Percentiles rank a stretch among this genome's conserved stretches.
Conservation (phyloP, 2,329 filamentous ascomycete species). For the Lachnellula hyalina region DNA sequence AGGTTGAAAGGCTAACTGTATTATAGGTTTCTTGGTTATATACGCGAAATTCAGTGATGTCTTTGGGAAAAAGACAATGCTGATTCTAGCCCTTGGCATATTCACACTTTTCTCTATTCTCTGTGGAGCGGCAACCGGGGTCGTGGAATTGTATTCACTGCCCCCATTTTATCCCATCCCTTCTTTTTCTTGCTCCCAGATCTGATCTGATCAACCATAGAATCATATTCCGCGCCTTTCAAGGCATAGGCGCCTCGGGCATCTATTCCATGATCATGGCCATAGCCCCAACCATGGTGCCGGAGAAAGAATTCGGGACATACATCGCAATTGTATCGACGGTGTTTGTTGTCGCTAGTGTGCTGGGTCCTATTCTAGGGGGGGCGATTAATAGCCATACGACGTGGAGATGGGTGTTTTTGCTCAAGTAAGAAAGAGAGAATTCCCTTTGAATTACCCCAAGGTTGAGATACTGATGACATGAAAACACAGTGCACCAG, state of each 20-base stretch:
- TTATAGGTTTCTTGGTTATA: conserved; percentile 13
- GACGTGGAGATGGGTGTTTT: conserved; percentile 30
- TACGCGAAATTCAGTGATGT: conserved; percentile 18
- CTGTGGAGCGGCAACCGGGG: conserved; percentile 8
- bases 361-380: conserved; percentile 30
- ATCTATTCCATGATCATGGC: conserved; percentile 41
- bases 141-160: conserved; percentile 1
- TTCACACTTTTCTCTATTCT: conserved; percentile 11
- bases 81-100: conserved; percentile 2
- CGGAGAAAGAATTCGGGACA: conserved; percentile 40
- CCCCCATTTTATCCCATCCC: conserved; percentile 23
- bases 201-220: not conserved
- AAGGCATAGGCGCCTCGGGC: conserved; percentile 44
- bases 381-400: conserved; percentile 32
- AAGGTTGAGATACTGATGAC: not conserved
- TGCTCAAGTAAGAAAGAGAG: conserved; percentile 11
- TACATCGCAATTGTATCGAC: conserved; percentile 23
- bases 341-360: conserved; percentile 7
- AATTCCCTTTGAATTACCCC: not conserved
- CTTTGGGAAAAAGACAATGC: conserved; percentile 8
- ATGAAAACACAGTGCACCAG: conserved; percentile 4
- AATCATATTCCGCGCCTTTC: conserved; percentile 16
- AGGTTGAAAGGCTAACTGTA: not conserved
- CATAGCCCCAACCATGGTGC: conserved; percentile 44
- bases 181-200: not conserved